Base-by-base conservation (phyloP, 2,329 filamentous ascomycete genomes). In the Alternaria triticina region DNA sequence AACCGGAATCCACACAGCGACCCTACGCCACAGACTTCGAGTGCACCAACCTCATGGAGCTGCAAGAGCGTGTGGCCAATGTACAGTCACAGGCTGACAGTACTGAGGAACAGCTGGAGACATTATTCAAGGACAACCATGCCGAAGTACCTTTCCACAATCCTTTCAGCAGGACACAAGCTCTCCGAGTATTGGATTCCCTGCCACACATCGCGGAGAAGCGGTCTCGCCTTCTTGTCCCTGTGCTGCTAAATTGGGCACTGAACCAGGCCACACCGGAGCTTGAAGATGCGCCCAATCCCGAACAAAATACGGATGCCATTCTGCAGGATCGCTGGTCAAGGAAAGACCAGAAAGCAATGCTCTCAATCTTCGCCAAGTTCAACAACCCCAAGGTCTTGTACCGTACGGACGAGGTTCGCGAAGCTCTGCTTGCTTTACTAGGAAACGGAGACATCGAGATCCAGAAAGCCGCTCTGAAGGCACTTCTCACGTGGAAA, bases 401-500 rank as follows among this genome's bases (percentile, higher is more conserved):
- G 5, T 98, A 89, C 79, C 91, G 89, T 73, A 87, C 91, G 30
- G 84, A 88, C 10, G 89, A 93, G 59, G 94, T 97, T 0, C 92
- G 94, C 72, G 82, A 87, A 8, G 89, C 92, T 15, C 83, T 98
- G 23, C 83, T 97, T 17, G 85, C 86, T 30, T 85, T 97, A 22
- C 84, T 97, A 68, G 88, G 90, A 46, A 97, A 97, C 75, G 96
- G 96, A 72, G 96, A 99, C 75, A 86, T 90, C 4, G 95, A 97
- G 69, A 88, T 97, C 15, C 96, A 99, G 78, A 95, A 91, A 69
- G 88, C 90, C 49, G 90, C 94, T 0, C 85, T 99, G 36, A 94
- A 94, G 77, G 92, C 91, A 9, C 87, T 99, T 8, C 85, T 97
- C 56, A 88, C 93, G 0, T 99, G 96, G 95, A 98, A 97, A 78